A percentile compares a stretch with the other conserved stretches of the same genome.
Conservation (phyloP, 73 alveolate species). For the Paramecium sexaurelia region DNA sequence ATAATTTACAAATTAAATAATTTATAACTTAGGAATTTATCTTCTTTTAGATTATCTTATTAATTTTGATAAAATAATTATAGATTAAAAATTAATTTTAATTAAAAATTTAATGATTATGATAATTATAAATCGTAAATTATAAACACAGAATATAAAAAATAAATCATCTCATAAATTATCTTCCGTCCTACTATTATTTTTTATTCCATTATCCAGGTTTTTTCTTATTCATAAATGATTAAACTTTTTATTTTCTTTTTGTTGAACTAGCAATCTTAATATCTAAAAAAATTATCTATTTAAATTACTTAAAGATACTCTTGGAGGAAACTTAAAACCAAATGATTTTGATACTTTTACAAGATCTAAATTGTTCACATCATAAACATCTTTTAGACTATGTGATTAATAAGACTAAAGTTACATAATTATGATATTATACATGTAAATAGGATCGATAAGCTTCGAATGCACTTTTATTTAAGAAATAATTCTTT, state of each 20-base stretch:
- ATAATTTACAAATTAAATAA: no score
- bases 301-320: constrained; percentile 63
- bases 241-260: constrained; percentile 63
- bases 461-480: constrained; percentile 98
- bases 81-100: no score
- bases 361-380: constrained; percentile 94
- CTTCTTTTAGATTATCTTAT: no score
- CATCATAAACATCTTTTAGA: constrained; percentile 95
- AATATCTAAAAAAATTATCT: constrained; percentile 37
- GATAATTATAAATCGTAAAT: background rate
- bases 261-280: constrained; percentile 62
- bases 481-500: constrained; percentile 95
- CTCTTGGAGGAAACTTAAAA: constrained; percentile 94
- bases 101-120: no score
- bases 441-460: constrained; percentile 79
- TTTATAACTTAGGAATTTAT: no score
- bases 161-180: constrained; percentile 49
- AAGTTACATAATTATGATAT: background rate
- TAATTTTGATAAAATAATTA: no score
- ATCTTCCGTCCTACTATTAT: background rate
- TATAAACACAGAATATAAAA: background rate
- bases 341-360: constrained; percentile 95
- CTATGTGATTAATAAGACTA: constrained; percentile 93
- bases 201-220: constrained; percentile 16
- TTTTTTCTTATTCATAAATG: constrained; percentile 41